A percentile compares a stretch with the other conserved stretches of the same genome.
Conservation (phyloP, 2,329 filamentous ascomycete genomes). For the Alternaria postmessia region DNA sequence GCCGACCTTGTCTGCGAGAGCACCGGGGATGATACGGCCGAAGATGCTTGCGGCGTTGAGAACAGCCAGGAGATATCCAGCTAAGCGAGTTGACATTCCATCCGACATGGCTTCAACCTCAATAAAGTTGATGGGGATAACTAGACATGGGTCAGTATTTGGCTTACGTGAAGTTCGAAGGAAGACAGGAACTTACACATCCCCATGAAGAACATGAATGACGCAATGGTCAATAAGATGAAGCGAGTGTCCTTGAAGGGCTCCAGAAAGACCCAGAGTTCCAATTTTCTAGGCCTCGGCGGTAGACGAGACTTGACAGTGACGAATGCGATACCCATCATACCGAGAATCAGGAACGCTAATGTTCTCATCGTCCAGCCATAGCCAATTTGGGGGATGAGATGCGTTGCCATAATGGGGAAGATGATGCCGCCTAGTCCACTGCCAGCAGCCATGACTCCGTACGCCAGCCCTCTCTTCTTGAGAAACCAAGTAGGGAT, state of each 20-base stretch:
- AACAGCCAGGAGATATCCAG: slow-evolving; percentile 63
- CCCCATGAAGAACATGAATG: slow-evolving; percentile 66
- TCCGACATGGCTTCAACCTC: slow-evolving; percentile 55
- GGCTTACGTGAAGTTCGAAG: not conserved
- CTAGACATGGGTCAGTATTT: not conserved
- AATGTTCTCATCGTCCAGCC: slow-evolving; percentile 66
- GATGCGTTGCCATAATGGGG: slow-evolving; percentile 66
- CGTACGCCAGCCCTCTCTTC: slow-evolving; percentile 58
- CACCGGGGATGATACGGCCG: slow-evolving; percentile 64
- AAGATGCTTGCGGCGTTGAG: slow-evolving; percentile 60
- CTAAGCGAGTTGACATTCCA: slow-evolving; percentile 59
- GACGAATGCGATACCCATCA: slow-evolving; percentile 62
- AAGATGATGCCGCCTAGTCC: slow-evolving; percentile 65
- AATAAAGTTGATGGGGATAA: slow-evolving; percentile 62
- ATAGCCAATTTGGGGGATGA: slow-evolving; percentile 65
- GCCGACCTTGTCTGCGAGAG: slow-evolving; percentile 62
- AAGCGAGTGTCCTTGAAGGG: slow-evolving; percentile 55
- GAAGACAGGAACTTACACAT: slow-evolving; percentile 53
- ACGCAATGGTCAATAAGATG: slow-evolving; percentile 55
- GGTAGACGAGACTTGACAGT: slow-evolving; percentile 62
- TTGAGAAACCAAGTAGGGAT: slow-evolving; percentile 60
- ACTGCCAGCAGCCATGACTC: slow-evolving; percentile 59
- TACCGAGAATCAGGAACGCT: slow-evolving; percentile 67
- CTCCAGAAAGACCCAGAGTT: slow-evolving; percentile 37
- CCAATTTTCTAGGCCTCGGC: slow-evolving; percentile 48